Base-by-base conservation (phyloP, 306 rosid genomes). In the Benincasa hispida region DNA sequence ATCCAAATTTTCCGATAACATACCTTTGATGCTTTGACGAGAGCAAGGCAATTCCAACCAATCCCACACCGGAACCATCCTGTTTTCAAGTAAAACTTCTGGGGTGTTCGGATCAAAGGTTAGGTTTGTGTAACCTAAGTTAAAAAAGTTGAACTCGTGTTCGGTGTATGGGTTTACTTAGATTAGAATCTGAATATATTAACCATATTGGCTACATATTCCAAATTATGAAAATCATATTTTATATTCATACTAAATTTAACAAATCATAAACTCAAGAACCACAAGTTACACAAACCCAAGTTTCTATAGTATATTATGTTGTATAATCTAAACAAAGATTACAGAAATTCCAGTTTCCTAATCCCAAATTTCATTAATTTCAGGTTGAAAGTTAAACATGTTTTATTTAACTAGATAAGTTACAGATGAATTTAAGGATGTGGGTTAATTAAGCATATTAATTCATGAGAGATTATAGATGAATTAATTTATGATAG, bases 1-100 rank as follows among this genome's bases (percentile, higher is more conserved):
- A 42, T 13, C 32, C 22, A 41, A 22, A 22, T 12, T 66, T 68
- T 68, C 74, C n/a, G 47, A 28, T 25, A 59, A 74, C 70, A 72
- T 89, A 89, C 98, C 98, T 89, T 72, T 39, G 93, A 88, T 75
- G 96, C 88, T 81, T 88, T 89, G 79, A 88, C 97, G 39, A 87
- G 93, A 10, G 89, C 86, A 54, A 93, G 92, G 82, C 97, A 91
- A 93, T 82, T 77, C 98, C 98, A 82, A 91, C 98, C 86, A 93
- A 87, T 81, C 98, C 98, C 82, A 93, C 96, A 77, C 98, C 98
- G 8, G 98, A 88, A 61, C 98, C 97, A 80, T 91, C 87, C 98
- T 93, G 86, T 87, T 85, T 69, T 67, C 60, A 77, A 77, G 62
- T 18, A 53, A 50, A 12, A 53, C 74, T 65, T 65, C 8, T 0